Percentiles rank a stretch among this genome's conserved stretches.
phyloP scores from a whole-genome alignment of 78 protist genomes.

The Diacronema lutheri region DNA sequence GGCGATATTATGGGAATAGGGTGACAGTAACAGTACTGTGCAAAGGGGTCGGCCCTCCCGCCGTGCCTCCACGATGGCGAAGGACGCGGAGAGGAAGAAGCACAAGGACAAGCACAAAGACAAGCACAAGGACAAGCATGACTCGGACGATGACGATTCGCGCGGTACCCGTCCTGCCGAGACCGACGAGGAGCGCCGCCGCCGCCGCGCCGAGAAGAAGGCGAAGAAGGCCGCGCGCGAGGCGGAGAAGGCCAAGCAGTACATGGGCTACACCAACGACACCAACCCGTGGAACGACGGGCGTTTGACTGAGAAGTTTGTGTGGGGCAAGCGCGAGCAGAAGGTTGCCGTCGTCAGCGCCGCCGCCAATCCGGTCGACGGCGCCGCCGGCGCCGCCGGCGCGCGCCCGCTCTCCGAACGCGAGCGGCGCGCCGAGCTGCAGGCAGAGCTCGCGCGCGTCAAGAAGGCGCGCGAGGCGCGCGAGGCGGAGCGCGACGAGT shows the following conservation, averaged over 20 bases:
- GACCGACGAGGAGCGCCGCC: constrained; percentile 57
- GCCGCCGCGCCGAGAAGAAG: constrained; percentile 51
- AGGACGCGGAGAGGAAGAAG: neutral
- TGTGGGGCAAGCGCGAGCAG: constrained; percentile 80
- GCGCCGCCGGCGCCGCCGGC: neutral
- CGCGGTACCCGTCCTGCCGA: too few species aligned
- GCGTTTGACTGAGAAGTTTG: constrained; percentile 65
- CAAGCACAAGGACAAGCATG: neutral
- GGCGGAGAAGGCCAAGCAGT: neutral
- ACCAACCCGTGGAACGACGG: constrained; percentile 80
- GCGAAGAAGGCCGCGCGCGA: constrained; percentile 2
- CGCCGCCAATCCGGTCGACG: too few species aligned
- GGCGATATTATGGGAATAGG: too few species aligned
- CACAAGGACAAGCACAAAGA: neutral
- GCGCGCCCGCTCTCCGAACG: neutral
- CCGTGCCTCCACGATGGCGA: too few species aligned
- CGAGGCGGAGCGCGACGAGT: constrained; percentile 61
- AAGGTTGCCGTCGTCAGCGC: constrained; percentile 11
- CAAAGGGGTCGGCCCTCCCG: too few species aligned
- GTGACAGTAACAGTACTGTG: too few species aligned
- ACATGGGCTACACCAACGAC: constrained; percentile 71
- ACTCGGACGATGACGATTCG: neutral
- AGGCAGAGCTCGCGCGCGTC: constrained; percentile 63
- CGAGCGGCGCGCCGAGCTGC: constrained; percentile 1
- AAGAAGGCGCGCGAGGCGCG: constrained; percentile 70